phyloP scores from a whole-genome alignment of 257 asterid species.

The Dorcoceras hygrometricum region DNA sequence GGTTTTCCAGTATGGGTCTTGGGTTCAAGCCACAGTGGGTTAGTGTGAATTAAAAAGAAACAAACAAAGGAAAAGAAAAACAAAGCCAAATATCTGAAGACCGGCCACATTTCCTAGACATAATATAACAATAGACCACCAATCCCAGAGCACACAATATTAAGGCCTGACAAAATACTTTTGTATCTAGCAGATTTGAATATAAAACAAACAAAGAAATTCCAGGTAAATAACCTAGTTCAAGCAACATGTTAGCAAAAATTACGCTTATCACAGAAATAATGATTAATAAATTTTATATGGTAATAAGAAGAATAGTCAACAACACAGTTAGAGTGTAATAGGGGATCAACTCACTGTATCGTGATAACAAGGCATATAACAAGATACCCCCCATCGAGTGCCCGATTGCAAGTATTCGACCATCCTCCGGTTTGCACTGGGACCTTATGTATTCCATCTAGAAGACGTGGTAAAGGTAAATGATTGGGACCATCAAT shows the following conservation, averaged over 20 bases:
- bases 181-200: not conserved
- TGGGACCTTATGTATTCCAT: conserved; percentile 78
- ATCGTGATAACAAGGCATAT: conserved; percentile 82
- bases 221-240: not conserved
- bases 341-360: conserved; percentile 50
- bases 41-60: not conserved
- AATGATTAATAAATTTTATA: not conserved
- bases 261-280: not conserved
- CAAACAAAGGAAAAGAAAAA: no score
- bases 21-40: not conserved
- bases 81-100: no score
- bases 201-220: not conserved
- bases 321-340: conserved; percentile 10
- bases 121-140: not conserved
- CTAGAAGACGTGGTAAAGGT: conserved; percentile 36
- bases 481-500: conserved; percentile 19
- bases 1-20: not conserved
- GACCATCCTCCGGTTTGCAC: conserved; percentile 76
- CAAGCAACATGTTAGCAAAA: conserved; percentile 2
- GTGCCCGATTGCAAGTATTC: conserved; percentile 87
- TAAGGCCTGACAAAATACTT: no score
- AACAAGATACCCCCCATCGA: conserved; percentile 97
- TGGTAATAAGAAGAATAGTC: not conserved
- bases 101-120: not conserved
- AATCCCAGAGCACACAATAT: not conserved